Base-by-base conservation (phyloP, 176 grass and related monocot genomes). In the Stipa capillata region DNA sequence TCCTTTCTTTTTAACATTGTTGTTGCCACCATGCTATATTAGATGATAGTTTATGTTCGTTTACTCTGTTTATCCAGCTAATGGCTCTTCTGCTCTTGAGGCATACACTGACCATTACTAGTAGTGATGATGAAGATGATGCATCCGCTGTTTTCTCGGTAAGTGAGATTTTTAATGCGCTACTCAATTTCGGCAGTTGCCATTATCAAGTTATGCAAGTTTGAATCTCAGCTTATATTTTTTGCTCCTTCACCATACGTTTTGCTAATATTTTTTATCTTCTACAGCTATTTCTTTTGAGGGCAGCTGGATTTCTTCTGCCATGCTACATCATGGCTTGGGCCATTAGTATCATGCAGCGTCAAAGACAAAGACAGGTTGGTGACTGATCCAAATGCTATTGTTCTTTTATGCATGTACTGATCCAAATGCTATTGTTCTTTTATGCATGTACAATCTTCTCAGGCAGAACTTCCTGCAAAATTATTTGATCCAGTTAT, bases 301-400 rank as follows among this genome's bases (percentile, higher is more conserved):
- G 90, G 41, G 94, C 94, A 45, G 94, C 94, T 94, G 94, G 94
- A 53, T 97, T 97, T 92, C 83, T 97, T 55, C 64, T 97, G 72
- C 94, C 91, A 8, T 97, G 91, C 80, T 97, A 97, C 72, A 90
- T 97, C 43, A 92, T 97, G 94, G 94, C 94, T 31, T 94, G 94
- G 94, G 94, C 91, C 44, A 94, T 97, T 68, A 97, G 82, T 58
- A 90, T 97, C 49, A 82, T 97, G 79, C 91, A 97, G 51, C 89
- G 89, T 65, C 94, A 90, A 80, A 90, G 94, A 72, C 94, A 97
- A 55, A 87, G 85, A 87, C 94, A 97, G 89, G 94, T 95, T 77
- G 35, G 60, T 67, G 49, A 42, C 48, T 35, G 4, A 75, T 75
- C 29, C 16, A 63, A 40, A 54, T 78, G 16, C 34, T 82, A 78